These are phyloP conservation scores for Solanum bukasovii DNA, from an alignment of 257 asterid species.

Conservation along the genomic window DNA sequence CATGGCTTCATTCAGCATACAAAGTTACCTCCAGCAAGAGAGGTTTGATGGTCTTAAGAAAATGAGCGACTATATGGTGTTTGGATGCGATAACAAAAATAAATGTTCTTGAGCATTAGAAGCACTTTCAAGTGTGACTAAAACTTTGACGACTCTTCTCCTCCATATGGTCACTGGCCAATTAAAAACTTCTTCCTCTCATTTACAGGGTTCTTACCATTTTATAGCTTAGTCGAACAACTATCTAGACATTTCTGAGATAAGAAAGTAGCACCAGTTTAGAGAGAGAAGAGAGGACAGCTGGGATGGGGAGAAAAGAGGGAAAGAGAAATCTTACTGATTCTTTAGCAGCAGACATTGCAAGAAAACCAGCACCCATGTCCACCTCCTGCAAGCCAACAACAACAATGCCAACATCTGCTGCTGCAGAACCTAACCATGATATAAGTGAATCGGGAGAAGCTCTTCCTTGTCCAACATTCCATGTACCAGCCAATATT, in stretches of 20 bases:
- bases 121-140: neutral
- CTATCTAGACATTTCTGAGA: neutral
- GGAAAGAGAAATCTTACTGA: constrained; percentile 42
- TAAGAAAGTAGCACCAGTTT: neutral
- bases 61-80: neutral
- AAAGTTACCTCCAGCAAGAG: neutral
- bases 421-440: constrained; percentile 84
- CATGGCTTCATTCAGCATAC: neutral
- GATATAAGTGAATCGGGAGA: constrained; percentile 77
- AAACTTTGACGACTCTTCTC: neutral
- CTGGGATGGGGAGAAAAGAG: neutral
- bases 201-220: neutral
- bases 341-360: constrained; percentile 99
- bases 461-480: constrained; percentile 95
- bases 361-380: constrained; percentile 99
- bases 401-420: constrained; percentile 59
- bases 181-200: neutral
- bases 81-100: neutral
- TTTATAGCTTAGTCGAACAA: neutral
- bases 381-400: constrained; percentile 98
- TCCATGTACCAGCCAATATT: constrained; percentile 96
- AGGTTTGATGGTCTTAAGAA: neutral
- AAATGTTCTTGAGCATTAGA: neutral
- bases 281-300: neutral
- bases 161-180: neutral